A percentile compares a stretch with the other conserved stretches of the same genome.
Conservation (phyloP, 306 rosid genomes). For the Pyrus pyrifolia region DNA sequence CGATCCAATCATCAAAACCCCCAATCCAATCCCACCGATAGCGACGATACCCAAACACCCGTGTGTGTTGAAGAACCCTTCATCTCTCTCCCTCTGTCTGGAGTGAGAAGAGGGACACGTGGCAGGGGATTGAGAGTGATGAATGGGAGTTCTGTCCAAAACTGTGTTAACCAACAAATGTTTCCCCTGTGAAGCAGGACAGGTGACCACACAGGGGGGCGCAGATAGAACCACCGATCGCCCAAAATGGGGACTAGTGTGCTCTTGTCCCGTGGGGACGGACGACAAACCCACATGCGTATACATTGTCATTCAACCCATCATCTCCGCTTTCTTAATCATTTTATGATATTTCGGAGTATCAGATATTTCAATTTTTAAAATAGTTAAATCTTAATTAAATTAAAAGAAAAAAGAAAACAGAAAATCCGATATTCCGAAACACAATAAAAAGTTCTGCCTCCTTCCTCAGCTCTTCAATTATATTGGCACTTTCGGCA, state of each 20-base stretch:
- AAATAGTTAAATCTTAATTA: no score
- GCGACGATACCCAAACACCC: slow-evolving; percentile 41
- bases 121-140: neutral
- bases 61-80: slow-evolving; percentile 17
- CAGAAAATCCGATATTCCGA: no score
- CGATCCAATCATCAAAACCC: neutral
- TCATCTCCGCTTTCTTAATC: neutral
- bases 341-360: no score
- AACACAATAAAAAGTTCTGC: no score
- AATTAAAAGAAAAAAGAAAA: no score
- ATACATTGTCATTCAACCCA: slow-evolving; percentile 16
- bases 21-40: slow-evolving; percentile 16
- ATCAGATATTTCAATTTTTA: no score
- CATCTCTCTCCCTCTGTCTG: neutral
- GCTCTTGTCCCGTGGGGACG: slow-evolving; percentile 34
- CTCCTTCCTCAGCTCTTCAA: slow-evolving; percentile 6
- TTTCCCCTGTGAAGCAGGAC: neutral
- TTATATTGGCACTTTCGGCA: slow-evolving; percentile 29
- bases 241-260: neutral
- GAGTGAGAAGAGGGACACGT: neutral
- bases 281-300: slow-evolving; percentile 50
- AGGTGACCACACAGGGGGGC: neutral
- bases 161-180: neutral
- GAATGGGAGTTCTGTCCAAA: neutral
- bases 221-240: neutral